These are phyloP conservation scores for Acacia acuminata DNA, from an alignment of 306 rosid species.

Conservation along the genomic window DNA sequence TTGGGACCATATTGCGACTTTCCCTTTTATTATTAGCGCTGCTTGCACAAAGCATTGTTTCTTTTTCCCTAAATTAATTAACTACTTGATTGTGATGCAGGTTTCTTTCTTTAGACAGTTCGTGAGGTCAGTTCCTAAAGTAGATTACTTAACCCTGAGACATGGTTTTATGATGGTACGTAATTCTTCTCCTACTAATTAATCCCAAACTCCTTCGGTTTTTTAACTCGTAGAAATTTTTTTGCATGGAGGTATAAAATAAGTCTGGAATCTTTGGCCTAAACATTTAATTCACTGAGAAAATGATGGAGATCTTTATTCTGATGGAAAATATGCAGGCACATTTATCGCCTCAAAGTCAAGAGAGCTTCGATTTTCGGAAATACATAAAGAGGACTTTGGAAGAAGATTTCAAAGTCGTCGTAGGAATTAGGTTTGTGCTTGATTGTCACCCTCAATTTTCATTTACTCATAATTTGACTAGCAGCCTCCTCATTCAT, in stretches of 20 bases:
- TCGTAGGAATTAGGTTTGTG: slow-evolving; percentile 80
- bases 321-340: slow-evolving; percentile 55
- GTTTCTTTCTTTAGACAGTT: slow-evolving; percentile 84
- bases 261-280: background rate
- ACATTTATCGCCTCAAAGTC: slow-evolving; percentile 88
- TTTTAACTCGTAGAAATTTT: background rate
- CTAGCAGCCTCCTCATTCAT: background rate
- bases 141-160: slow-evolving; percentile 85
- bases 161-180: slow-evolving; percentile 88
- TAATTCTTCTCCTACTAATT: background rate
- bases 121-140: slow-evolving; percentile 87
- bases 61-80: background rate
- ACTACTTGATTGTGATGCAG: slow-evolving; percentile 19
- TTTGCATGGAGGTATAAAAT: background rate
- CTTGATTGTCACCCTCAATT: background rate
- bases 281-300: background rate
- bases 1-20: too few species aligned
- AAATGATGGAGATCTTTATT: background rate
- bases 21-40: background rate
- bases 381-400: slow-evolving; percentile 78
- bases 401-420: slow-evolving; percentile 92
- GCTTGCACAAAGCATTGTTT: background rate
- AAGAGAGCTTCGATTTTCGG: slow-evolving; percentile 66
- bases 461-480: background rate
- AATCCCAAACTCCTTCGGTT: background rate